phyloP scores from a whole-genome alignment of 2,329 filamentous ascomycete species.

The Phialophora verrucosa region DNA sequence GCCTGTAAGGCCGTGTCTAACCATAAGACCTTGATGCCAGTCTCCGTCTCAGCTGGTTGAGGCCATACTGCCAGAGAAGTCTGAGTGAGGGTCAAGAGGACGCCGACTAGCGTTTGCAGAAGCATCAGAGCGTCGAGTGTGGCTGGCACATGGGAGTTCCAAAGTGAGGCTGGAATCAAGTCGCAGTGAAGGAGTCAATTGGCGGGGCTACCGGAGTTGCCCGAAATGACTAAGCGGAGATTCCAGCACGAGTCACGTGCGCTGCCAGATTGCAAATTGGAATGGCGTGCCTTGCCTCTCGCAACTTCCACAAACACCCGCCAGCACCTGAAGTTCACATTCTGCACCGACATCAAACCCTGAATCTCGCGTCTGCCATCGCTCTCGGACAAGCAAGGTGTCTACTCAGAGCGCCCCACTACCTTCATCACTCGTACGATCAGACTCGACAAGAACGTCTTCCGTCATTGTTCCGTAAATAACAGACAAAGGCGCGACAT shows the following conservation, averaged over 20 bases:
- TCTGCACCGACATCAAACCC: slow-evolving; percentile 6
- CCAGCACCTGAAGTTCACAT: slow-evolving; percentile 2
- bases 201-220: background rate
- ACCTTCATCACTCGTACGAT: background rate
- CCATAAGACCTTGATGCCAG: slow-evolving; percentile 28
- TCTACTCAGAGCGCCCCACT: background rate
- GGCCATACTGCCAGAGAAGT: slow-evolving; percentile 28
- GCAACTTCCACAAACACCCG: slow-evolving; percentile 11
- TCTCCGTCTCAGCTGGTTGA: slow-evolving; percentile 21
- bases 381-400: background rate
- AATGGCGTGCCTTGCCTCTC: slow-evolving; percentile 15
- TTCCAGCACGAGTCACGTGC: slow-evolving; percentile 9
- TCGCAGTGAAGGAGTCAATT: background rate
- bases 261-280: slow-evolving; percentile 5
- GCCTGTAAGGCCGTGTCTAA: slow-evolving; percentile 24
- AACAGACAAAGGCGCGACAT: slow-evolving; percentile 24
- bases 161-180: background rate
- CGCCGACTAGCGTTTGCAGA: background rate
- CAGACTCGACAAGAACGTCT: slow-evolving; percentile 6
- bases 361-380: background rate
- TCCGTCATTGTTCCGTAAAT: slow-evolving; percentile 23
- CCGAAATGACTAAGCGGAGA: background rate
- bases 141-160: background rate
- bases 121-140: background rate
- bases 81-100: slow-evolving; percentile 2